Evolutionary conservation across 371 early-diverging fungal species (phyloP).

Genomic region (Choanephora cucurbitarum): DNA sequence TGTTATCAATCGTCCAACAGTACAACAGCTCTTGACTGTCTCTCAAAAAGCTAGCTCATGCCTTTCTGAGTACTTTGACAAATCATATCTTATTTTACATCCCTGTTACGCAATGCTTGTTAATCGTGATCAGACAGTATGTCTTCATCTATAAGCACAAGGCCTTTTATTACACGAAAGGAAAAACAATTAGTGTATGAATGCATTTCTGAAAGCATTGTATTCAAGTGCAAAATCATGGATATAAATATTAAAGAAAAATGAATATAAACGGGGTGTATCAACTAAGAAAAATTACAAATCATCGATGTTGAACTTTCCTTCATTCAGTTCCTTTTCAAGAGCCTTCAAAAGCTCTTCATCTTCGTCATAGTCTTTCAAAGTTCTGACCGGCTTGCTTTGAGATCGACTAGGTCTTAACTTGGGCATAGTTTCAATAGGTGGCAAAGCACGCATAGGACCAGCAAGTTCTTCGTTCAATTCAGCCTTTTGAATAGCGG

Average conservation of each 20-base stretch:
- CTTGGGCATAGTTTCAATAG: slow-evolving; percentile 25
- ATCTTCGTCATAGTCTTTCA: slow-evolving; percentile 44
- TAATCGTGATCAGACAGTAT: too few relatives aligned
- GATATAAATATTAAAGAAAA: neutral
- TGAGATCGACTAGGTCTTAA: slow-evolving; percentile 26
- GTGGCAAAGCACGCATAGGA: slow-evolving; percentile 23
- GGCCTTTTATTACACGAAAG: too few relatives aligned
- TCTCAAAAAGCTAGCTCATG: too few relatives aligned
- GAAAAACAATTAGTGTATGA: too few relatives aligned
- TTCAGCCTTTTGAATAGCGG: slow-evolving; percentile 36
- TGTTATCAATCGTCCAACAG: too few relatives aligned
- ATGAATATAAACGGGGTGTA: neutral
- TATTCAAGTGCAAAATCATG: too few relatives aligned
- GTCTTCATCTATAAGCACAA: too few relatives aligned
- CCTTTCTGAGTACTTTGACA: too few relatives aligned
- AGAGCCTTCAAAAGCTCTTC: slow-evolving; percentile 42
- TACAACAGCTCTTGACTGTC: too few relatives aligned
- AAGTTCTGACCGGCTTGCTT: slow-evolving; percentile 25
- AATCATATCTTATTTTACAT: too few relatives aligned
- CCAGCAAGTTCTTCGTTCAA: slow-evolving; percentile 27
- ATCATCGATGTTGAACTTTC: slow-evolving; percentile 33
- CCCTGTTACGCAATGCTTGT: too few relatives aligned
- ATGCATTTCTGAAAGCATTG: too few relatives aligned
- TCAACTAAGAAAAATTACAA: slow-evolving; percentile 14
- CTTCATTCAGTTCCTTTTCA: slow-evolving; percentile 39